phyloP scores from a whole-genome alignment of 495 filamentous ascomycete species.

The Penicillium diatomitis region DNA sequence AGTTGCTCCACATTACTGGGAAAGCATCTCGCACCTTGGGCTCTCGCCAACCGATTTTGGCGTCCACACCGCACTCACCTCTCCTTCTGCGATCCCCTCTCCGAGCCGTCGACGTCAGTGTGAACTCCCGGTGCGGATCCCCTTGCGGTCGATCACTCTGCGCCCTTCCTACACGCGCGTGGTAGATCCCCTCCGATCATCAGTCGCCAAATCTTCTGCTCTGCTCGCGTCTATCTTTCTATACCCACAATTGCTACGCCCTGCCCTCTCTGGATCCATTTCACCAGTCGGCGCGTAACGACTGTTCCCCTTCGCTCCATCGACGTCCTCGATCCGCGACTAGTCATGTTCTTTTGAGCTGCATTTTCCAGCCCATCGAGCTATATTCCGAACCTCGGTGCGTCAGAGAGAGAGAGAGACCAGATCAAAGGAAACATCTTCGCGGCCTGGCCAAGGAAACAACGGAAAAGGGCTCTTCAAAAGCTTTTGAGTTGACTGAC shows the following conservation, averaged over 20 bases:
- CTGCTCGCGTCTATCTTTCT: too few relatives aligned
- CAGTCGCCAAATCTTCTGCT: too few relatives aligned
- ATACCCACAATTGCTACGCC: too few relatives aligned
- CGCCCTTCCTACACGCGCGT: too few relatives aligned
- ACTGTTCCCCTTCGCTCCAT: neutral
- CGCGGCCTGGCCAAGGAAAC: neutral
- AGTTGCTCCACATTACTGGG: conserved; percentile 14
- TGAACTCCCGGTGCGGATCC: too few relatives aligned
- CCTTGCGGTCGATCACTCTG: too few relatives aligned
- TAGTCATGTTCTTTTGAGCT: conserved; percentile 14
- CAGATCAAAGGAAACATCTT: too few relatives aligned
- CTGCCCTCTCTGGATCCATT: neutral
- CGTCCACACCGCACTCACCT: neutral
- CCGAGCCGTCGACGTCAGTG: neutral
- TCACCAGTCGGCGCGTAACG: neutral
- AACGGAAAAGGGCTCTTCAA: neutral
- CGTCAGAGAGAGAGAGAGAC: too few relatives aligned
- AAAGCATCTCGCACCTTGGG: neutral
- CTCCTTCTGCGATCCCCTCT: neutral
- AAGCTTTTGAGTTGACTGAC: neutral
- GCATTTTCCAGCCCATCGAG: conserved; percentile 1
- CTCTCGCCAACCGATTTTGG: conserved; percentile 5
- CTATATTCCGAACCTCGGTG: neutral
- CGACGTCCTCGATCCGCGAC: neutral
- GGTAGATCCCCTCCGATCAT: too few relatives aligned